These are phyloP conservation scores for Solanum peruvianum DNA, from an alignment of 257 asterid genomes.

Conservation along the genomic window DNA sequence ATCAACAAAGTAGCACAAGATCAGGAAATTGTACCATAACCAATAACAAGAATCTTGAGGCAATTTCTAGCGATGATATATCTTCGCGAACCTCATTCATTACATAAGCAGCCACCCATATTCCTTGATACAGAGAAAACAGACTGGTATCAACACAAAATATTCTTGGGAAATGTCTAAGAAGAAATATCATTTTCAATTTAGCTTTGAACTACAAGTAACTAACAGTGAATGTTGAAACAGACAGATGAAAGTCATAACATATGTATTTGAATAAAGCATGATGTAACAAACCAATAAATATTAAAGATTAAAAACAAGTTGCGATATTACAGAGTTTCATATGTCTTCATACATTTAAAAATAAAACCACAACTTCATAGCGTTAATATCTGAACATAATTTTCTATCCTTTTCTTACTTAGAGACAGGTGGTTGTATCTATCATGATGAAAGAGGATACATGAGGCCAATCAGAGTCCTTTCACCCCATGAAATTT, in stretches of 20 bases:
- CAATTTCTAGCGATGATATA: constrained; percentile 44
- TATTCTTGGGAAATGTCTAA: neutral
- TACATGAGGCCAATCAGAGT: neutral
- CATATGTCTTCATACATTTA: neutral
- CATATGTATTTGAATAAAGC: neutral
- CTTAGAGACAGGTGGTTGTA: neutral
- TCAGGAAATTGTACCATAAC: constrained; percentile 35
- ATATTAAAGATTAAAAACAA: neutral
- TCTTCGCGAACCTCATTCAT: constrained; percentile 63
- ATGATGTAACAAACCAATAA: neutral
- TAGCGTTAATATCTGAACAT: neutral
- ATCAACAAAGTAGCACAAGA: neutral
- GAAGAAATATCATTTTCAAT: neutral
- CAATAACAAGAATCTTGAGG: constrained; percentile 51
- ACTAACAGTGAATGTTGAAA: neutral
- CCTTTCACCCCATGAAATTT: neutral
- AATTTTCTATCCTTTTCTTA: neutral
- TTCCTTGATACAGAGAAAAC: constrained; percentile 24
- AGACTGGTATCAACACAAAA: neutral
- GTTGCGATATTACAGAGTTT: neutral
- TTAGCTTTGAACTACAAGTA: neutral
- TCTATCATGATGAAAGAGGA: neutral
- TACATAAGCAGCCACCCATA: constrained; percentile 59
- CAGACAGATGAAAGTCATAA: neutral
- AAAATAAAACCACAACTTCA: neutral